These are phyloP conservation scores for Naganishia sp. DNA, from an alignment of 1,284 basidiomycete species.

Conservation along the genomic window DNA sequence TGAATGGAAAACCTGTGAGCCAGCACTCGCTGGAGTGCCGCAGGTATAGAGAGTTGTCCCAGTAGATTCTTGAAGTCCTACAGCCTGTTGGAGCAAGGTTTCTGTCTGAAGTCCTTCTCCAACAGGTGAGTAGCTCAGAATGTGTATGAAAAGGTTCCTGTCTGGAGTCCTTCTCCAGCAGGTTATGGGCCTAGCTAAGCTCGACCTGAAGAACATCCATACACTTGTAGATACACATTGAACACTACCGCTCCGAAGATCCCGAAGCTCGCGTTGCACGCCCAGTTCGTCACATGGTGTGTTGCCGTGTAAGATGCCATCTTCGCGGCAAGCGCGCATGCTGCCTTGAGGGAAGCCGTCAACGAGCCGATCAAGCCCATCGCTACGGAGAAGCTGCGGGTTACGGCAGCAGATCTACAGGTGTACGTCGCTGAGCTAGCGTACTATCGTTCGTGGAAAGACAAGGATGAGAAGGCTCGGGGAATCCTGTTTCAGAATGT, in stretches of 20 bases:
- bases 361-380: constrained; percentile 6
- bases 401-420: constrained; percentile 13
- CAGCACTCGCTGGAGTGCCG: constrained; percentile 2
- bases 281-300: constrained; percentile 16
- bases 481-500: constrained; percentile 19
- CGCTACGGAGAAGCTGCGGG: constrained; percentile 1
- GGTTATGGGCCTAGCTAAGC: constrained; percentile 24
- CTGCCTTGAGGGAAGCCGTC: not conserved
- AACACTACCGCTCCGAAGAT: constrained; percentile 19
- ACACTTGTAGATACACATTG: not conserved
- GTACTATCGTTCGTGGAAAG: constrained; percentile 26
- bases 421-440: constrained; percentile 15
- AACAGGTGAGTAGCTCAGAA: constrained; percentile 8
- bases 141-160: constrained; percentile 5
- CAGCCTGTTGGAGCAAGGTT: constrained; percentile 15
- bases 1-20: constrained; percentile 6
- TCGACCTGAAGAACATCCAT: not conserved
- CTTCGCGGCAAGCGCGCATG: constrained; percentile 8
- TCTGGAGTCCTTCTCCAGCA: constrained; percentile 16
- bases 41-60: constrained; percentile 10
- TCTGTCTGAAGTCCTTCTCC: constrained; percentile 19
- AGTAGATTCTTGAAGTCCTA: constrained; percentile 1
- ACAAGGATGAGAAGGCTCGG: constrained; percentile 26
- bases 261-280: constrained; percentile 15
- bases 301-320: constrained; percentile 13